Percentiles rank a stretch among this genome's conserved stretches.
Evolutionary conservation across 352 stramenopile genomes (phyloP).

Genomic region (Pythium myriotylum): DNA sequence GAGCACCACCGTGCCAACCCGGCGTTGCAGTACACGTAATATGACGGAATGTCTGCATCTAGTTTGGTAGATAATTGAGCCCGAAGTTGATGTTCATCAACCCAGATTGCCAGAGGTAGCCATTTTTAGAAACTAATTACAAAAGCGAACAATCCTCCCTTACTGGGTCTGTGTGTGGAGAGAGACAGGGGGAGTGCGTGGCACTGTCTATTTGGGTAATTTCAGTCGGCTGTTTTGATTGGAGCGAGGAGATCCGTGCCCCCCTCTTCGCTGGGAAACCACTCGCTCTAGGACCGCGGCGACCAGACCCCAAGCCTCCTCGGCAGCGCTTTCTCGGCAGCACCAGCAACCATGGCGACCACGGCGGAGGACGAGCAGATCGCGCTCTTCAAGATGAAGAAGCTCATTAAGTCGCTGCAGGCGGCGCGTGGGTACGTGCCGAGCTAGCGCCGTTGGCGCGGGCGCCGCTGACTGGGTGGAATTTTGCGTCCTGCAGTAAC

Average conservation of each 20-base stretch:
- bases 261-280: slow-evolving; percentile 19
- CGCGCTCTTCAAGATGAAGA: slow-evolving; percentile 99
- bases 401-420: slow-evolving; percentile 99
- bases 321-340: not conserved
- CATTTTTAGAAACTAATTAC: slow-evolving; percentile 20
- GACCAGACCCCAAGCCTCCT: not conserved
- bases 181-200: slow-evolving; percentile 28
- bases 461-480: slow-evolving; percentile 1
- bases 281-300: not conserved
- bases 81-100: slow-evolving; percentile 2
- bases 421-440: slow-evolving; percentile 64
- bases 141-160: not conserved
- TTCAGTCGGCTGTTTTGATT: slow-evolving; percentile 24
- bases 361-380: slow-evolving; percentile 91
- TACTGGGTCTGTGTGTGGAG: not conserved
- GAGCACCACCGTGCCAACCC: slow-evolving; percentile 73
- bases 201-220: slow-evolving; percentile 25
- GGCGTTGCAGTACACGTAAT: slow-evolving; percentile 51
- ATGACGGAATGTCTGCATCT: not conserved
- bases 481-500: slow-evolving; percentile 69
- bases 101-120: slow-evolving; percentile 1
- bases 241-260: slow-evolving; percentile 18
- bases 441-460: not conserved
- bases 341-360: slow-evolving; percentile 22
- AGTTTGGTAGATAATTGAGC: slow-evolving; percentile 20